Conservation (phyloP, 129 eudicot species). For the Arctium lappa region DNA sequence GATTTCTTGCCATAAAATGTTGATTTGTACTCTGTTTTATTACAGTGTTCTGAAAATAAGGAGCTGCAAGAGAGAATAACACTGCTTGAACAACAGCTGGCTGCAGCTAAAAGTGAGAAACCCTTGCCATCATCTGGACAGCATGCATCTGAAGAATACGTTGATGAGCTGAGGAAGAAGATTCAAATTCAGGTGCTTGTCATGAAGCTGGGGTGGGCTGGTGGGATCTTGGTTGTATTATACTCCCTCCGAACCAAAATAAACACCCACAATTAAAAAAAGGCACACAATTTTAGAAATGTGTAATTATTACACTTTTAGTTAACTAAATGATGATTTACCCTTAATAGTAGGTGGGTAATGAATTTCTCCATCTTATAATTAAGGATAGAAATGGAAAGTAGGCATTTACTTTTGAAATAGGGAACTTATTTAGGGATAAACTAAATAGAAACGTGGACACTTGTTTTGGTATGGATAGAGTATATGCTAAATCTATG, state of each 20-base stretch:
- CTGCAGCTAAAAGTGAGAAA: constrained; percentile 47
- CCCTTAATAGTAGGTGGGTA: background rate
- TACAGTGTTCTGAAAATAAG: constrained; percentile 74
- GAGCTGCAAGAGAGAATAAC: constrained; percentile 69
- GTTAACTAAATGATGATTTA: background rate
- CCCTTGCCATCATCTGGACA: constrained; percentile 31
- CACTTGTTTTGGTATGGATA: too few relatives aligned
- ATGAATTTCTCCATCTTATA: background rate
- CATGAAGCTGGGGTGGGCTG: background rate
- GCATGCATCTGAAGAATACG: constrained; percentile 45
- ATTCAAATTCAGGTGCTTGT: constrained; percentile 67
- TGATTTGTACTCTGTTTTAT: constrained; percentile 1
- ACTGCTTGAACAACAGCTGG: constrained; percentile 68
- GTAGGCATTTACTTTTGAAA: background rate
- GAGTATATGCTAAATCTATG: too few relatives aligned
- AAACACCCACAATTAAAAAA: background rate
- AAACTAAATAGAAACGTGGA: too few relatives aligned
- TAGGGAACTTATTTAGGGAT: too few relatives aligned
- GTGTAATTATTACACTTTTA: background rate
- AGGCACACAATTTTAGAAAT: background rate
- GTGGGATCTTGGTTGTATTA: background rate
- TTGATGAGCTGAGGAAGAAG: constrained; percentile 67
- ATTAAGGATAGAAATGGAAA: background rate
- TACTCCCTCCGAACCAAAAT: background rate
- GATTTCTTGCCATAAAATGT: background rate